Base-by-base conservation (phyloP, 2,329 filamentous ascomycete genomes). In the Neonectria sp. region DNA sequence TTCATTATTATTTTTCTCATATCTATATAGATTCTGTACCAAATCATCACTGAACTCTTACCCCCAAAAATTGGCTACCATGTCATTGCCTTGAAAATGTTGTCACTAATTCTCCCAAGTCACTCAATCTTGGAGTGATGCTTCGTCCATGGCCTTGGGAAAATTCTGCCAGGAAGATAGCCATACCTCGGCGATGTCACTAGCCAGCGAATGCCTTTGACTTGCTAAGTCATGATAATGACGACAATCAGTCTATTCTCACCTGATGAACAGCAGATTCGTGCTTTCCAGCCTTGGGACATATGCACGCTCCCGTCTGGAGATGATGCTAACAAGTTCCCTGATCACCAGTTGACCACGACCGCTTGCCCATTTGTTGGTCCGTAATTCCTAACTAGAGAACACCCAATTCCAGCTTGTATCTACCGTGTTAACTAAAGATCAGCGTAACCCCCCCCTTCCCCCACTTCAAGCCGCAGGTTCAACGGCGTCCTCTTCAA, bases 401-500 rank as follows among this genome's bases (percentile, higher is more conserved):
- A 40, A 35, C 12, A 13, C 5, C 3, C 13, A 37, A 31, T 33
- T 56, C 27, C 45, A 7, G 6, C n/a, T 7, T 24, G 33, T 55
- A 11, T 55, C 25, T 52, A 17, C 33, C 15, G 45, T 74, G 68
- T 43, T 46, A 33, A 68, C 43, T 72, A 74, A 55, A 51, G 27
- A 13, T 67, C 80, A 2, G 93, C 93, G 13, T 75, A 80, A 29
- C 94, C 79, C 13, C 33, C 33, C 37, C 37, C 7, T 91, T 35
- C 79, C 13, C 33, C 33, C 37, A 15, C 7, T 55, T 55, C 52
- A 40, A 9, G 11, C 33, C 80, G 86, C 17, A 11, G 4, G n/a
- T 96, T 95, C 82, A 92, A 94, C 76, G 87, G 90, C 37, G 91
- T 95, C 17, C 86, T 89, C 27, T 89, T 96, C 79, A 94, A 95